Base-by-base conservation (phyloP, 2,329 filamentous ascomycete genomes). In the Ceratocystis albifundus region DNA sequence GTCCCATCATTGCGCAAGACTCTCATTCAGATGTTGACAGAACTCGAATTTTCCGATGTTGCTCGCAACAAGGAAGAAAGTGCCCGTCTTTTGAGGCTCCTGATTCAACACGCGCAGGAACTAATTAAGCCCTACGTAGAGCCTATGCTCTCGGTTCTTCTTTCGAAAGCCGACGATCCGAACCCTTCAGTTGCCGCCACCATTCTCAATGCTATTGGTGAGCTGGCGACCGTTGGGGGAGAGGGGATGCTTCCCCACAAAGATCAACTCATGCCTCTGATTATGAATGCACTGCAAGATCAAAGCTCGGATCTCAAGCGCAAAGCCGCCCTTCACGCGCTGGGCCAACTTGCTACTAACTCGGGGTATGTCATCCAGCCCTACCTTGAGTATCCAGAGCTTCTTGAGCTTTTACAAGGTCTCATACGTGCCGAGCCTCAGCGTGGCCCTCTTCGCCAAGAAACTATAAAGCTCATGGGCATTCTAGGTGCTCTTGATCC, bases 361-460 rank as follows among this genome's bases (percentile, higher is more conserved):
- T 94, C 92, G 12, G 94, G 95, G 71, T 99, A 99, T 76, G 95
- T 99, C 64, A 97, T 99, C 68, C 86, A 92, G 66, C 95, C 95
- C 0, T 99, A 99, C 72, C 81, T 93, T 61, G 92, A 99, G 68
- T 96, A 97, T 71, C 94, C 95, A 0, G 88, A 96, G 73, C 83
- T 99, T 7, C 85, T 99, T 62, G 91, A 94, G 68, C 89, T 97
- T 32, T 78, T 99, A 10, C 93, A 96, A 73, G 90, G 88, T 70
- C 96, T 99, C 70, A 94, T 97, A 71, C 90, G 95, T 71, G 90
- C 89, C 4, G 95, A 99, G 75, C 81, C 84, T 1, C 90, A 92
- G 69, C 87, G 91, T 65, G 90, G 90, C 0, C 84, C 88, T 17
- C 79, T 99, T 44, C 84, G 94, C 55, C 90, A 94, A 70, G 93